Base-by-base conservation (phyloP, 1,139 yeast species). In the Geotrichum citri-aurantii region DNA sequence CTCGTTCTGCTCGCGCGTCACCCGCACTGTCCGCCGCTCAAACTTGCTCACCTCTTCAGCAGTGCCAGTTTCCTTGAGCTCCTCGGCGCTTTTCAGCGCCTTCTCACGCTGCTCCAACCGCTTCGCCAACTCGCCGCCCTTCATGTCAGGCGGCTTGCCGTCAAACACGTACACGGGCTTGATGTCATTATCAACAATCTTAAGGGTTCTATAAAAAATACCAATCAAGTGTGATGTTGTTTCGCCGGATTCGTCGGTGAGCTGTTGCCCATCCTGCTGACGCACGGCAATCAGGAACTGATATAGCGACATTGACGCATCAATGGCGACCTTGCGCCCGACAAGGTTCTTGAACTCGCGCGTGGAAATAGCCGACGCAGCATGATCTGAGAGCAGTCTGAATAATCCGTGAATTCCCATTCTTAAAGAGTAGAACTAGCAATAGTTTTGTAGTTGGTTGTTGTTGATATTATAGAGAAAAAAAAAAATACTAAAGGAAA, bases 161-260 rank as follows among this genome's bases (percentile, higher is more conserved):
- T 93, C 99, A 73, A 93, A 93, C 6, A 95, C 98, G 69, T 91
- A 93, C 40, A 92, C 88, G 1, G 99, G 99, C 71, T 93, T 93
- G 68, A 95, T 84, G 23, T 97, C 97, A 68, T 88, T 84, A 65
- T 88, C 96, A 11, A 92, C 88, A 79, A 93, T 81, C 59, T 97
- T 77, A 56, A 93, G 79, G 0, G 99, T 95, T 61, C 99, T 78
- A 72, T 93, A 92, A 71, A 93, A 93, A 80, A 93, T 86, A 1
- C 99, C 99, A 85, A 91, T 90, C 63, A 95, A 73, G 72, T 93
- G 99, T 0, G 77, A 89, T 0, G 99, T 93, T 5, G 97, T 92
- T 65, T 91, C 96, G 33, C 99, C 99, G 19, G 82, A 82, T 50
- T 88, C 97, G 63, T 83, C 86, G 48, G 95, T 86, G 68, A 93